Base-by-base conservation (phyloP, 169 alveolate species). In the Plasmodium malariae region DNA sequence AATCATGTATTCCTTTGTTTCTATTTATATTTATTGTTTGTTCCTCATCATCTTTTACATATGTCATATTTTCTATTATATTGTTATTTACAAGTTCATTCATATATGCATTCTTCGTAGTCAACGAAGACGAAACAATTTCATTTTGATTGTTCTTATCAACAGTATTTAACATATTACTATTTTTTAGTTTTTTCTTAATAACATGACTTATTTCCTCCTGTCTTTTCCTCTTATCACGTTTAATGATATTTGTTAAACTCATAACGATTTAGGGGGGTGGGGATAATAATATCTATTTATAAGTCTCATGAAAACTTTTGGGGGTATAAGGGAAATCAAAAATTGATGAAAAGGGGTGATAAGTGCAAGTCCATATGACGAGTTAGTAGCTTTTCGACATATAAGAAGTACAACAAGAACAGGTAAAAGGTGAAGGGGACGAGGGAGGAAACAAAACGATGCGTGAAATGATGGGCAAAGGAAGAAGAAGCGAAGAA, bases 151-250 rank as follows among this genome's bases (percentile, higher is more conserved):
- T 43, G 26, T 45, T 62, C 11, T 32, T 69, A 32, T 65, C 49
- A 37, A 45, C 63, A 24, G 68, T 48, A 30, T 63, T 80, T 30
- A 65, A 80, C 90, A 80, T 80, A 65, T 80, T 80, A 55, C 71
- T 48, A 26, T 80, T 11, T 40, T 80, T 80, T 68, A 65, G 48
- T 80, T 80, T 80, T 65, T 80, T 80, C 80, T 49, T 63, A 65
- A 80, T 65, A 65, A 32, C 90, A 80, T 80, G 69, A 51, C 78
- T 62, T 80, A 55, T 80, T 80, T 49, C 83, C 78, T 80, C 90
- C 78, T 80, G 72, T 63, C 90, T 80, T 80, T 80, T 80, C 68
- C 90, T 80, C 26, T 80, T 80, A 30, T 80, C 69, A 57, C 90
- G 70, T 6, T 48, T 80, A 80, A 48, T 65, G 59, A 14, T 80